Evolutionary conservation across 495 filamentous ascomycete species (phyloP).

Genomic region (Delitschia confertaspora): DNA sequence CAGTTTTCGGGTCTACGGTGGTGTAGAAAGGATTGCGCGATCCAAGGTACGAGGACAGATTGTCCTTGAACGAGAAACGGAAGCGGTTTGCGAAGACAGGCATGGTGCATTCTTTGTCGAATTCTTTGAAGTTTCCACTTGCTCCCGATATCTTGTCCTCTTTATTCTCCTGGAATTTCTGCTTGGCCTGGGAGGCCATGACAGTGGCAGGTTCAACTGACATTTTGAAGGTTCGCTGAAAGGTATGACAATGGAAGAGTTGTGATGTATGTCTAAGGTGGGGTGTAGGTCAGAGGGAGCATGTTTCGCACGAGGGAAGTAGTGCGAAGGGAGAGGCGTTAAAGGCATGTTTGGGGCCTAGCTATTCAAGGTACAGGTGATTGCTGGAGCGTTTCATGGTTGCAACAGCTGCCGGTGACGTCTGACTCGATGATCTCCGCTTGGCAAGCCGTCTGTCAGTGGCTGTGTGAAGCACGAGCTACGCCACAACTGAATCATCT

Average conservation of each 20-base stretch:
- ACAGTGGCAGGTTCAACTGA: conserved; percentile 1
- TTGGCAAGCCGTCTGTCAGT: too few relatives aligned
- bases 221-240: conserved; percentile 14
- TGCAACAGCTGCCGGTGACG: too few relatives aligned
- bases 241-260: not conserved
- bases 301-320: conserved; percentile 15
- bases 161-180: conserved; percentile 19
- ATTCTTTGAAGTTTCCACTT: conserved; percentile 17
- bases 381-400: too few relatives aligned
- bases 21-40: conserved; percentile 35
- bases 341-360: not conserved
- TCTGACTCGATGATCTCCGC: too few relatives aligned
- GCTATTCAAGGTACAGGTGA: too few relatives aligned
- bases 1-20: conserved; percentile 40
- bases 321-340: not conserved
- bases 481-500: too few relatives aligned
- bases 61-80: conserved; percentile 23
- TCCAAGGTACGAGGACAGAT: conserved; percentile 41
- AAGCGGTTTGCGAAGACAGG: conserved; percentile 20
- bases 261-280: conserved; percentile 18
- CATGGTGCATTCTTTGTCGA: conserved; percentile 27
- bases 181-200: conserved; percentile 16
- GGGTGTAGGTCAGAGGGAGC: conserved; percentile 17
- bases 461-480: too few relatives aligned
- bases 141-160: conserved; percentile 16